Percentiles rank a stretch among this genome's conserved stretches.
Evolutionary conservation across 352 stramenopile genomes (phyloP).

Genomic region (Globisporangium canariense): DNA sequence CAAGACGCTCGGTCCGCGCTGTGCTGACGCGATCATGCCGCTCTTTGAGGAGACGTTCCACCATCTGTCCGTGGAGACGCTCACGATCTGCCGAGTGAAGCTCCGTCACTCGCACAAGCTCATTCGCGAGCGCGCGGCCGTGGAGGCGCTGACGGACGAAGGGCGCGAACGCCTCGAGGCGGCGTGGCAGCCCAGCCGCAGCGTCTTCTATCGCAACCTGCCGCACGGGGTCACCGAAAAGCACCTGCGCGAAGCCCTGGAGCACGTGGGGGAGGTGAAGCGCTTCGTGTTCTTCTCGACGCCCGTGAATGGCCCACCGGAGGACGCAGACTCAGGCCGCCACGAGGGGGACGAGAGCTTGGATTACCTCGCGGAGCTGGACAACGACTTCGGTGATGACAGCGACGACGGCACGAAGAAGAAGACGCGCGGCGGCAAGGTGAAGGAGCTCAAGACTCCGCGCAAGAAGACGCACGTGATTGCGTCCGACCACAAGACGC

Average conservation of each 20-base stretch:
- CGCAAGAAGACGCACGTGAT: slow-evolving; percentile 66
- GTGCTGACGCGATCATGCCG: slow-evolving; percentile 68
- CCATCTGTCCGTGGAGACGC: slow-evolving; percentile 79
- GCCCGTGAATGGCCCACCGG: slow-evolving; percentile 52
- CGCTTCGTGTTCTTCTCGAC: slow-evolving; percentile 69
- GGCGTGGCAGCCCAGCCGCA: slow-evolving; percentile 48
- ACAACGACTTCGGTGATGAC: slow-evolving; percentile 30
- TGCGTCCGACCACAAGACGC: slow-evolving; percentile 70
- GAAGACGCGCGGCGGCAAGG: slow-evolving; percentile 15
- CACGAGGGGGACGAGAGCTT: slow-evolving; percentile 24
- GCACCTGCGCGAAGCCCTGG: slow-evolving; percentile 60
- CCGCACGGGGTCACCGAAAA: slow-evolving; percentile 60
- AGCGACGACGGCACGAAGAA: slow-evolving; percentile 24
- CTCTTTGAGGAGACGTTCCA: slow-evolving; percentile 75
- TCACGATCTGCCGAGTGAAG: slow-evolving; percentile 84
- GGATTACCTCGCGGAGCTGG: slow-evolving; percentile 30
- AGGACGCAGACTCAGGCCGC: slow-evolving; percentile 25
- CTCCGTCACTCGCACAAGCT: slow-evolving; percentile 67
- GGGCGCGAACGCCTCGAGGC: slow-evolving; percentile 35
- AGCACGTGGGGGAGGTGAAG: slow-evolving; percentile 64
- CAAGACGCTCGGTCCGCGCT: slow-evolving; percentile 53
- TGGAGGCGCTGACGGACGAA: slow-evolving; percentile 41
- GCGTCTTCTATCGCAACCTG: slow-evolving; percentile 82
- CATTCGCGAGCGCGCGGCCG: slow-evolving; percentile 42
- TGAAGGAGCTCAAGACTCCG: slow-evolving; percentile 38